Evolutionary conservation across 2,329 filamentous ascomycete species (phyloP), one percentile per base, ranked within the genome.

Genomic region (Plenodomus biglobosus): DNA sequence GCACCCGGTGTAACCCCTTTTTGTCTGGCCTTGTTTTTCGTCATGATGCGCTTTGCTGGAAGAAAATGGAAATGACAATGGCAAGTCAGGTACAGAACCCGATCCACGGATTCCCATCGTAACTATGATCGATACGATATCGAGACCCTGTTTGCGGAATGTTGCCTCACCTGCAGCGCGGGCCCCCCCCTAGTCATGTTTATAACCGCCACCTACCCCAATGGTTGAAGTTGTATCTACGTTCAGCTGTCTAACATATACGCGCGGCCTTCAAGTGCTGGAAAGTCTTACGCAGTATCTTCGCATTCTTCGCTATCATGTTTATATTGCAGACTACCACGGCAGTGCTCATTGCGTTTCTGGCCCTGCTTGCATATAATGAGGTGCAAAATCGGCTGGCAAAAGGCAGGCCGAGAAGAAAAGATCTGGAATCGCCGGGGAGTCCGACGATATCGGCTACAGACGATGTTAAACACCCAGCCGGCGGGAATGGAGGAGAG

Each of bases 321-420:
- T 62, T 53, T 38, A 52, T 58, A 15, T 45, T 59, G 43, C 56
- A 53, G 39, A 62, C 56, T 27, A 61, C 58, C n/a, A 50, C 50
- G 15, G 59, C 58, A 1, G 41, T 59, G n/a, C 39, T 61, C 10
- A 50, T 61, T 22, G 52, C 56, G 1, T 61, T 62, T 20, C 41
- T 61, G n/a, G 58, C 58, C 0, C 17, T 59, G 10, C 19, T 61
- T 21, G 58, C 56, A 4, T 62, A 59, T 38, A 51, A 42, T 16
- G 50, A 58, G 38, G 27, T 61, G 20, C 40, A 47, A 6, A 60
- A 55, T 36, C 53, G 52, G 17, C 27, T 59, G 4, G 44, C 51
- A 4, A 61, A 54, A 42, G 48, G 51, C 21, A 36, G 48, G 21
- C 38, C 56, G 27, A 56, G 38, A 40, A 53, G 40, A 17, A 61